Evolutionary conservation across 768 basidiomycete species (phyloP), one percentile per base, ranked within the genome.

Genomic region (Lanmaoa rubissima): DNA sequence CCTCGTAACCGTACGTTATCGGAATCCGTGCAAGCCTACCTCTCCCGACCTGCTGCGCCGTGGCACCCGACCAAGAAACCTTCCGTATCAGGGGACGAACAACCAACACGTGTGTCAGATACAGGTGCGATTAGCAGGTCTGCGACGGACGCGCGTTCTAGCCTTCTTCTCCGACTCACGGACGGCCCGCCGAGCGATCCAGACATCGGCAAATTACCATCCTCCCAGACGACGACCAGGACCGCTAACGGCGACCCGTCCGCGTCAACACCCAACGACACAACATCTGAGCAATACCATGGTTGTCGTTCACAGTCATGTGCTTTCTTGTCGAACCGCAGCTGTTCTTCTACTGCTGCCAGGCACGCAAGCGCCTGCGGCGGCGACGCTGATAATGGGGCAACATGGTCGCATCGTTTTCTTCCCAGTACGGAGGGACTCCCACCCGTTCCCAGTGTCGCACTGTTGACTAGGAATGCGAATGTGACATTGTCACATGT

Each of bases 1-100:
- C 69, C 70, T 41, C 77, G 77, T 54, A 70, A 75, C 57, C 76
- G 74, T 59, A 78, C 70, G 59, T 72, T 83, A 35, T 69, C 73
- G 42, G 76, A 81, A 52, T 77, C 80, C 14, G 75, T 84, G 4
- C 79, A 77, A 40, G 78, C 78, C 2, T 75, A 83, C 64, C 76
- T 84, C 48, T 59, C 61, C 12, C 54, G 49, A 7, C 54, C 64
- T 8, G 34, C 43, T 41, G 26, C 32, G 17, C 48, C 42, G 19
- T 58, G 57, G 52, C 54, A 44, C 41, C 38, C 43, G 34, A 24
- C 48, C 16, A 47, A 43, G 31, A 52, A 36, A 12, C 4, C 5
- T 26, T 21, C 31, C 3, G 17, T 12, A 35, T 34, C 24, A n/a
- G 9, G 44, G 54, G 39, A 39, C 14, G 4, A 43, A 39, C 54